Evolutionary conservation across 768 basidiomycete genomes (phyloP).

Genomic region (Infundibulicybe gibba): DNA sequence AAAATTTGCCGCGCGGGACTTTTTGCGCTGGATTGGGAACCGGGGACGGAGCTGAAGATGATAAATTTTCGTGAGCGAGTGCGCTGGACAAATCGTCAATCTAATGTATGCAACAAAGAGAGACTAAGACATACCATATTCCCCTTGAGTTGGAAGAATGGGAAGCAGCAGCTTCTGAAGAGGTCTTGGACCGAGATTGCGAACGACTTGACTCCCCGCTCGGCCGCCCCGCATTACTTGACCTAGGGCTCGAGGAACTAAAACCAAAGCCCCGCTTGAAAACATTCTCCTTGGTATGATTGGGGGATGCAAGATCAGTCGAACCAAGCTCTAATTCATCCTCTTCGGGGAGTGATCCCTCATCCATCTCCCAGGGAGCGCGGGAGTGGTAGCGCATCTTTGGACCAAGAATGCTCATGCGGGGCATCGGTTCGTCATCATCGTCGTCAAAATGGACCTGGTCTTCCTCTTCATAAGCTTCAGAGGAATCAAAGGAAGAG

Average conservation of each 20-base stretch:
- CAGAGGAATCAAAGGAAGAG: slow-evolving; percentile 26
- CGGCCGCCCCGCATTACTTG: slow-evolving; percentile 42
- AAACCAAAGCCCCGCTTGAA: slow-evolving; percentile 40
- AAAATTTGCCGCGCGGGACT: slow-evolving; percentile 38
- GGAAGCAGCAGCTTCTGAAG: slow-evolving; percentile 56
- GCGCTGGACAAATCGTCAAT: slow-evolving; percentile 31
- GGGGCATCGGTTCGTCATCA: slow-evolving; percentile 40
- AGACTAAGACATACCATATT: slow-evolving; percentile 48
- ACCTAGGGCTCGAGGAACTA: slow-evolving; percentile 39
- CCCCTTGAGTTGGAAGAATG: slow-evolving; percentile 47
- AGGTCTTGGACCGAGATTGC: slow-evolving; percentile 45
- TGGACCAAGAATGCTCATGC: slow-evolving; percentile 76
- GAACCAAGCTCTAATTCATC: slow-evolving; percentile 39
- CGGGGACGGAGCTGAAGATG: slow-evolving; percentile 48
- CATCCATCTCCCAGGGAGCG: slow-evolving; percentile 78
- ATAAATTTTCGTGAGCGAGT: slow-evolving; percentile 58
- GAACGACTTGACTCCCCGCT: slow-evolving; percentile 64
- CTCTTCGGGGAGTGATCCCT: slow-evolving; percentile 39
- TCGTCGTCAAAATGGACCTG: slow-evolving; percentile 35
- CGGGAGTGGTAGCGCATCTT: slow-evolving; percentile 80
- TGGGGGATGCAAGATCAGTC: slow-evolving; percentile 3
- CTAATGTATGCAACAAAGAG: slow-evolving; percentile 3
- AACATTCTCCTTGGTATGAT: neutral
- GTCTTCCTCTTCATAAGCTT: slow-evolving; percentile 22
- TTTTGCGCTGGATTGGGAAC: slow-evolving; percentile 25